Conservation (phyloP, 1,284 basidiomycete genomes). For the Marasmius tenuissimus region DNA sequence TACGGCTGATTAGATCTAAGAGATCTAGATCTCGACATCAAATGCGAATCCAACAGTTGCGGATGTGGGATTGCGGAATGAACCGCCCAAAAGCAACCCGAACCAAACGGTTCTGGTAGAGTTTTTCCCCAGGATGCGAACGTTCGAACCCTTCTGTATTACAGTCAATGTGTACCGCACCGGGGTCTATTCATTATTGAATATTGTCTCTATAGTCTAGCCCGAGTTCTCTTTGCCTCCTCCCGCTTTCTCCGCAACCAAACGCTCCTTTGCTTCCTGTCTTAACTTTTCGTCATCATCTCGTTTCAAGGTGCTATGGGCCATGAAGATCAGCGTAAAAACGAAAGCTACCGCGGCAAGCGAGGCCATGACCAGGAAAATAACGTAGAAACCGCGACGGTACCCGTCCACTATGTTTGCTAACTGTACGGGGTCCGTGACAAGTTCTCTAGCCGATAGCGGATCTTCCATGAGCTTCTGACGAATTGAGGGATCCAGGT, state of each 20-base stretch:
- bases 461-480: neutral
- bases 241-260: neutral
- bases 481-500: neutral
- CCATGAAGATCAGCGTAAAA: conserved; percentile 19
- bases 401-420: conserved; percentile 16
- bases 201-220: no score
- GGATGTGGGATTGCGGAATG: no score
- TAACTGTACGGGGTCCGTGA: neutral
- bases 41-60: no score
- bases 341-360: conserved; percentile 21
- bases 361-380: conserved; percentile 20
- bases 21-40: no score
- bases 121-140: no score
- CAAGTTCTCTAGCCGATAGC: neutral
- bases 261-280: conserved; percentile 14
- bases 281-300: conserved; percentile 19
- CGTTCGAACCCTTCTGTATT: no score
- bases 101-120: no score
- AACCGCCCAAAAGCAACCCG: no score
- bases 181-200: neutral
- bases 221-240: neutral
- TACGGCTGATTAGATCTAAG: no score
- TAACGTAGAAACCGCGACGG: conserved; percentile 18
- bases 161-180: neutral
- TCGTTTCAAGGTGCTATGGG: conserved; percentile 17